A percentile compares a stretch with the other conserved stretches of the same genome.
Evolutionary conservation across 164 flowering plant genomes (phyloP).

Genomic region (Platanus orientalis): DNA sequence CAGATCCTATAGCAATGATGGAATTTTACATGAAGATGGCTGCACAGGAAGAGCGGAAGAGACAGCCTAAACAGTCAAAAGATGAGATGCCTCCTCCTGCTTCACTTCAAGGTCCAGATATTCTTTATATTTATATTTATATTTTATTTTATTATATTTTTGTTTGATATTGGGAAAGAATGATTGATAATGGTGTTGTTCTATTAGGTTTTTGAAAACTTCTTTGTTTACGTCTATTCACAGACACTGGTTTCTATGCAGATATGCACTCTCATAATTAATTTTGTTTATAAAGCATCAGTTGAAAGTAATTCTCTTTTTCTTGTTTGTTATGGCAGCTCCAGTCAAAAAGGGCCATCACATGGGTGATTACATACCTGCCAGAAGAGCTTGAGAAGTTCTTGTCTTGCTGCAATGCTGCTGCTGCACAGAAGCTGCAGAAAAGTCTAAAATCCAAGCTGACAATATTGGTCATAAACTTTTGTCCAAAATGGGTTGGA

Average conservation of each 20-base stretch:
- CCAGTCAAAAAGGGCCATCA: slow-evolving; percentile 78
- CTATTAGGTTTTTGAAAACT: background rate
- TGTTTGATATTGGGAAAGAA: background rate
- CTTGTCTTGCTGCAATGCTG: slow-evolving; percentile 78
- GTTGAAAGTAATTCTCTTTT: background rate
- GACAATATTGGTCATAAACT: slow-evolving; percentile 94
- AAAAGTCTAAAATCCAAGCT: slow-evolving; percentile 60
- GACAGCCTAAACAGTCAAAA: slow-evolving; percentile 73
- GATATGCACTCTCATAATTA: background rate
- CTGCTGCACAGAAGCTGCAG: slow-evolving; percentile 61
- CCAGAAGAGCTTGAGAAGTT: slow-evolving; percentile 91
- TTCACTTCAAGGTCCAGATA: slow-evolving; percentile 70
- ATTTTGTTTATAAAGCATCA: background rate
- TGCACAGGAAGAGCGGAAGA: slow-evolving; percentile 79
- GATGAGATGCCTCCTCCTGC: slow-evolving; percentile 99
- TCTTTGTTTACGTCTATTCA: background rate
- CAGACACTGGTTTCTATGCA: background rate
- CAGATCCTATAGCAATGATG: slow-evolving; percentile 96
- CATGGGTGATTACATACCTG: slow-evolving; percentile 98
- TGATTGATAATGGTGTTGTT: background rate
- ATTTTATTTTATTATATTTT: background rate
- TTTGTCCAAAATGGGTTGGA: slow-evolving; percentile 99
- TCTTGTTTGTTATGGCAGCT: slow-evolving; percentile 16
- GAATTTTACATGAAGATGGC: slow-evolving; percentile 95
- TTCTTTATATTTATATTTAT: background rate